Percentiles rank a stretch among this genome's conserved stretches.
phyloP scores from a whole-genome alignment of 176 grass and related monocot genomes.

The Puya raimondii region DNA sequence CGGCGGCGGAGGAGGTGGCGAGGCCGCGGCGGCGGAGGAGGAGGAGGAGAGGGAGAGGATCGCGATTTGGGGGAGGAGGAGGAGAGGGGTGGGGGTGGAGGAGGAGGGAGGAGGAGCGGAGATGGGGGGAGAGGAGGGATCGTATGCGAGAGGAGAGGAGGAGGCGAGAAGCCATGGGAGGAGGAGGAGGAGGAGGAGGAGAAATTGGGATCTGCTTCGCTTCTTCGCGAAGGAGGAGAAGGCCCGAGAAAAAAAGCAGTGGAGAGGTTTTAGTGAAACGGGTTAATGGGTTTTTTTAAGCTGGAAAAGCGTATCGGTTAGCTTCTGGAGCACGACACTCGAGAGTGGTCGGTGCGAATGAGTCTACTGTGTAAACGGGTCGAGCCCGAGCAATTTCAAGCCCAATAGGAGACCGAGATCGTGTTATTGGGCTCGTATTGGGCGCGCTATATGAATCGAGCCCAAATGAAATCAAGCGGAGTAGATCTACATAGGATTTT shows the following conservation, averaged over 20 bases:
- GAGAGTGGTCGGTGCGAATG: neutral
- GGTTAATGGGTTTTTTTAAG: too few species aligned
- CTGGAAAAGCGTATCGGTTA: neutral
- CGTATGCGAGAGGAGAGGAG: slow-evolving; percentile 16
- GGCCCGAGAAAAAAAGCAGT: neutral
- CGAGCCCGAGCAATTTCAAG: too few species aligned
- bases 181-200: slow-evolving; percentile 1
- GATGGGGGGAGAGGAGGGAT: slow-evolving; percentile 1
- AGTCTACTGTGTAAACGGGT: too few species aligned
- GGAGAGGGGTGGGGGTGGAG: slow-evolving; percentile 9
- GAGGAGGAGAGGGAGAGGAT: neutral
- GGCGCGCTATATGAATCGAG: too few species aligned
- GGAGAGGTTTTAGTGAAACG: too few species aligned
- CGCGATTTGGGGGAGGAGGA: neutral
- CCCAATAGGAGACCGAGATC: too few species aligned
- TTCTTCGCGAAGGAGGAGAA: neutral
- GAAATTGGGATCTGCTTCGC: neutral
- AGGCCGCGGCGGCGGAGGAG: slow-evolving; percentile 6
- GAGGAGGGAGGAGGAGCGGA: slow-evolving; percentile 41
- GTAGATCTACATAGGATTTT: too few species aligned
- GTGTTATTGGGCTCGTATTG: too few species aligned
- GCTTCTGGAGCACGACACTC: neutral
- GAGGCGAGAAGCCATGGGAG: slow-evolving; percentile 32
- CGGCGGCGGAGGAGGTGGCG: slow-evolving; percentile 5
- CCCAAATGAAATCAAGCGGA: too few species aligned